Evolutionary conservation across 164 flowering plant genomes (phyloP), one percentile per base, ranked within the genome.

Genomic region (Stephania japonica): DNA sequence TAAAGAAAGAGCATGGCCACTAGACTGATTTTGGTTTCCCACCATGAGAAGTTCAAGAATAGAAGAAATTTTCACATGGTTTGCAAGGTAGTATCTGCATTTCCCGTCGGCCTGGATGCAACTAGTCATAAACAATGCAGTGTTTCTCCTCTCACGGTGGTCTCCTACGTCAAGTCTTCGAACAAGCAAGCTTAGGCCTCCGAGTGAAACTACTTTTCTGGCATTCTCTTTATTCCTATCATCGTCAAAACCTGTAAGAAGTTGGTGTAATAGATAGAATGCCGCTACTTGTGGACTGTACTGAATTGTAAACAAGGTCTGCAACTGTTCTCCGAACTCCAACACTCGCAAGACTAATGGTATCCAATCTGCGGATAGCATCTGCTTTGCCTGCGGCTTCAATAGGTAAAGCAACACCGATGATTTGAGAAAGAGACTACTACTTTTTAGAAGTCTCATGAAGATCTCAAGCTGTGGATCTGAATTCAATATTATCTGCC

Each of bases 381-480:
- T 85, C 78, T 87, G 91, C 63, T 85, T 86, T 8, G 91, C 91
- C 80, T 75, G 79, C 43, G 96, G 96, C 75, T 84, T 89, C 76
- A 85, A 42, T 8, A 86, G 78, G 73, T 87, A 84, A 32, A 91
- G 88, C 67, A 89, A 76, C 72, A 84, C 85, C 1, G 87, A 84
- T 14, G 91, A 84, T 80, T 89, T 91, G 27, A 87, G 78, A 71
- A 89, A 89, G 10, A 91, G 73, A 71, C 85, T 78, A 38, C 76
- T 81, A 24, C 80, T 87, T 75, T 75, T 83, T 25, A 91, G 70
- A 49, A 87, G 85, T 76, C 73, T 86, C 63, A 83, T 26, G 77
- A 86, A 88, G 49, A 85, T 81, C 44, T 85, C 84, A 19, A 91
- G 89, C 72, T 88, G 87, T 53, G 96, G 90, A 75, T 91, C 96